These are phyloP conservation scores for Solanum pimpinellifolium DNA, from an alignment of 257 asterid genomes.

Conservation along the genomic window DNA sequence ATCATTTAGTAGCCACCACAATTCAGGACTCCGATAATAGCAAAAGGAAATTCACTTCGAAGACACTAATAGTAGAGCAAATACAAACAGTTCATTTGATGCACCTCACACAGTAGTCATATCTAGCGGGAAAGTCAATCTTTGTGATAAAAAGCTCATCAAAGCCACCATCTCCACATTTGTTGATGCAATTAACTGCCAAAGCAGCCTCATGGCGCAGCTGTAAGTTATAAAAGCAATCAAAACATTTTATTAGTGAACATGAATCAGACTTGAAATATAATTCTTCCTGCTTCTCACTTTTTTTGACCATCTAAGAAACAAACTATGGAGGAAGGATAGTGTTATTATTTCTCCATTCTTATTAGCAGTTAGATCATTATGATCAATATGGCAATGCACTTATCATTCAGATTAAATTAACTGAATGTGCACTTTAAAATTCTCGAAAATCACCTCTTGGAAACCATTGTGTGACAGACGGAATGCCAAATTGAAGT, in stretches of 20 bases:
- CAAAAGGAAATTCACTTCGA: background rate
- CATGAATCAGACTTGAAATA: background rate
- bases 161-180: conserved; percentile 67
- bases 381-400: background rate
- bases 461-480: conserved; percentile 73
- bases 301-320: background rate
- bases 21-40: background rate
- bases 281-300: background rate
- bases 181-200: conserved; percentile 65
- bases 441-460: conserved; percentile 41
- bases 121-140: conserved; percentile 70
- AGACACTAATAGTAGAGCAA: background rate
- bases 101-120: conserved; percentile 79
- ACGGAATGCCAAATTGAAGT: conserved; percentile 72
- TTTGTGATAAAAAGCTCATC: conserved; percentile 77
- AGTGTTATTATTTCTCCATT: background rate
- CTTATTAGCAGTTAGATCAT: background rate
- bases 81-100: background rate
- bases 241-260: background rate
- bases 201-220: conserved; percentile 63
- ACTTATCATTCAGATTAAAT: background rate
- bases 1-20: background rate
- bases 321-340: background rate
- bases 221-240: conserved; percentile 20
- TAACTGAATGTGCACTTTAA: background rate